Evolutionary conservation across 805 yeast species (phyloP).

Genomic region (Naumovozyma baii): DNA sequence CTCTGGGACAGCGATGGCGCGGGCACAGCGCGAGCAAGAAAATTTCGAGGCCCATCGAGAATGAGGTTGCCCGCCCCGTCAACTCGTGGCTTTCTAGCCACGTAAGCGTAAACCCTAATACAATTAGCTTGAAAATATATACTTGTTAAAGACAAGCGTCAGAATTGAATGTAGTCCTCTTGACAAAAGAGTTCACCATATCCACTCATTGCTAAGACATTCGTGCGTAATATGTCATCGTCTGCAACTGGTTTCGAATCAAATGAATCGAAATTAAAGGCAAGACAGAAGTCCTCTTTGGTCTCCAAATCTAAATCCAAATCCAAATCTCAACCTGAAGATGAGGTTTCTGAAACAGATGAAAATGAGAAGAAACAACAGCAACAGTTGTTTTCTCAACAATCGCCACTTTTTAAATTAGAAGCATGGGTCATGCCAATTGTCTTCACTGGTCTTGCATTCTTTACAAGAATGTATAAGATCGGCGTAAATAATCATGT

Average conservation of each 20-base stretch:
- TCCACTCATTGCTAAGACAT: too few relatives aligned
- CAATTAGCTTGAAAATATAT: too few relatives aligned
- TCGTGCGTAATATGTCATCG: too few relatives aligned
- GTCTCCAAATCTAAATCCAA: neutral
- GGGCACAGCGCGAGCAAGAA: too few relatives aligned
- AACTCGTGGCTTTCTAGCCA: neutral
- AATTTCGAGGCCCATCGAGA: neutral
- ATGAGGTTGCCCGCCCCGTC: neutral
- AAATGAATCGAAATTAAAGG: neutral
- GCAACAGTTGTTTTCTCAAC: neutral
- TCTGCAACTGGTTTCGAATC: neutral
- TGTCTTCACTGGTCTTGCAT: constrained; percentile 36
- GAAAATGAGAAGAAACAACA: constrained; percentile 1
- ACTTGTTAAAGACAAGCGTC: too few relatives aligned
- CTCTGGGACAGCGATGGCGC: too few relatives aligned
- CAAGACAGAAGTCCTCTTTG: neutral
- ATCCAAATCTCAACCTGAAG: neutral
- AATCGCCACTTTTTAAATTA: constrained; percentile 8
- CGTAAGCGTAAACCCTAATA: neutral
- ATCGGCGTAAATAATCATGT: constrained; percentile 50
- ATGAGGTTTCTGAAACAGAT: neutral
- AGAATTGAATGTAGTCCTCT: too few relatives aligned
- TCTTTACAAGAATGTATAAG: constrained; percentile 48
- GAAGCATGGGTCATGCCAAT: constrained; percentile 37
- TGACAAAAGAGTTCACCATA: too few relatives aligned